These are phyloP conservation scores for Cladosporium sp. DNA, from an alignment of 2,329 filamentous ascomycete species.

Conservation along the genomic window DNA sequence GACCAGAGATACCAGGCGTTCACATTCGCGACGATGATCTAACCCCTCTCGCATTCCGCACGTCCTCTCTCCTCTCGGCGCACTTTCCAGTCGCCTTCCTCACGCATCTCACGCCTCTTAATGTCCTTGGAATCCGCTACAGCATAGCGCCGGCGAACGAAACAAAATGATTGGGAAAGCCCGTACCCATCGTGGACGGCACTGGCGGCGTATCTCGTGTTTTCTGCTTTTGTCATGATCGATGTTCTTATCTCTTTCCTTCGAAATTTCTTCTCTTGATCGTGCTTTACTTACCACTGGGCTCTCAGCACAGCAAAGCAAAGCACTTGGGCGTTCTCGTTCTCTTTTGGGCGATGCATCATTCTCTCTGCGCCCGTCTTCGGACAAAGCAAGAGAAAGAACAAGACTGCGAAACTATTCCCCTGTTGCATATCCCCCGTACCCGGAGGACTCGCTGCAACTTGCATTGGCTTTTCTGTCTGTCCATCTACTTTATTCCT, in stretches of 20 bases:
- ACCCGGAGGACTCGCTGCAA: neutral
- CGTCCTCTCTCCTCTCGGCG: constrained; percentile 2
- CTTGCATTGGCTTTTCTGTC: neutral
- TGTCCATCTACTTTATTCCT: neutral
- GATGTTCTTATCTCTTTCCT: neutral
- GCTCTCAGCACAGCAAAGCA: neutral
- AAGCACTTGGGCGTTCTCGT: neutral
- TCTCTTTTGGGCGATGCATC: neutral
- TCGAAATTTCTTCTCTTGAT: neutral
- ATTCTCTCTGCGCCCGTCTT: neutral
- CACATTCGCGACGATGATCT: constrained; percentile 23
- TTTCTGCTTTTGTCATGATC: neutral
- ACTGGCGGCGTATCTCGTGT: constrained; percentile 12
- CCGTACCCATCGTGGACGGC: constrained; percentile 5
- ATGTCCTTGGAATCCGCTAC: constrained; percentile 14
- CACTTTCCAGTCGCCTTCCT: neutral
- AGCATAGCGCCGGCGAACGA: constrained; percentile 19
- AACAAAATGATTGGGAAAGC: constrained; percentile 7
- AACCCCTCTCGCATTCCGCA: constrained; percentile 12
- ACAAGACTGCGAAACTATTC: constrained; percentile 1
- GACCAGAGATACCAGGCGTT: constrained; percentile 40
- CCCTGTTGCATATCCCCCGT: neutral
- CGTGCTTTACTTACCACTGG: neutral
- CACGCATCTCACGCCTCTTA: constrained; percentile 13
- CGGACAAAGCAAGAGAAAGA: neutral